Evolutionary conservation across 2,329 filamentous ascomycete genomes (phyloP).

Genomic region (Fusarium ramigenum): DNA sequence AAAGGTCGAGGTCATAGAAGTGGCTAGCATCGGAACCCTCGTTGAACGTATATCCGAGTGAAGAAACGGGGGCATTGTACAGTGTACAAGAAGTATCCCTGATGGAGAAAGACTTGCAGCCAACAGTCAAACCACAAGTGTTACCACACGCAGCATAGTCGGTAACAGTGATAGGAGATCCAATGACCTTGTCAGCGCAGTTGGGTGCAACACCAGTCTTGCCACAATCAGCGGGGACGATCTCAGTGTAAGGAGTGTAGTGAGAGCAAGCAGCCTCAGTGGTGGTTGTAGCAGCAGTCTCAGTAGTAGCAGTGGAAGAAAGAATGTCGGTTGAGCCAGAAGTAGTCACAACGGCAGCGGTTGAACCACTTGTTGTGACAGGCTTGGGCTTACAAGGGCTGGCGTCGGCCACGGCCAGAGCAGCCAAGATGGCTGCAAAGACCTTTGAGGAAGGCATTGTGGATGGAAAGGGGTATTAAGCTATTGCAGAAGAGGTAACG

Average conservation of each 20-base stretch:
- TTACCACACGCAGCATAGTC: constrained; percentile 19
- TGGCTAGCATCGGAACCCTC: background rate
- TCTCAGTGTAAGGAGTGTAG: constrained; percentile 12
- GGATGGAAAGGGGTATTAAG: background rate
- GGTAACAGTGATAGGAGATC: background rate
- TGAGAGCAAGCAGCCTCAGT: constrained; percentile 14
- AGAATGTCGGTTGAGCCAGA: constrained; percentile 12
- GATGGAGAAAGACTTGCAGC: constrained; percentile 30
- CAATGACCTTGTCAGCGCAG: constrained; percentile 6
- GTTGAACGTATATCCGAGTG: background rate
- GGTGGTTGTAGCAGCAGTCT: constrained; percentile 20
- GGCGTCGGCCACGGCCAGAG: constrained; percentile 25
- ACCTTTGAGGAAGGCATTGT: constrained; percentile 33
- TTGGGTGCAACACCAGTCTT: constrained; percentile 2
- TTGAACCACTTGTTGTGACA: constrained; percentile 14
- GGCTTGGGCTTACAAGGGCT: constrained; percentile 31
- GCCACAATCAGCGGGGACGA: constrained; percentile 8
- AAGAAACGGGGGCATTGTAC: background rate
- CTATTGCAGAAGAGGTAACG: constrained; percentile 8
- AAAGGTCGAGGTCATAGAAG: constrained; percentile 29
- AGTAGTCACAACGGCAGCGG: constrained; percentile 9
- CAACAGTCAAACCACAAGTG: constrained; percentile 23
- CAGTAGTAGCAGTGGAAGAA: constrained; percentile 11
- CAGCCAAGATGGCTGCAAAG: constrained; percentile 32
- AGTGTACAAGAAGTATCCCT: constrained; percentile 5